Percentiles rank a stretch among this genome's conserved stretches.
Conservation (phyloP, 2,329 filamentous ascomycete genomes). For the Colletotrichum shisoi region DNA sequence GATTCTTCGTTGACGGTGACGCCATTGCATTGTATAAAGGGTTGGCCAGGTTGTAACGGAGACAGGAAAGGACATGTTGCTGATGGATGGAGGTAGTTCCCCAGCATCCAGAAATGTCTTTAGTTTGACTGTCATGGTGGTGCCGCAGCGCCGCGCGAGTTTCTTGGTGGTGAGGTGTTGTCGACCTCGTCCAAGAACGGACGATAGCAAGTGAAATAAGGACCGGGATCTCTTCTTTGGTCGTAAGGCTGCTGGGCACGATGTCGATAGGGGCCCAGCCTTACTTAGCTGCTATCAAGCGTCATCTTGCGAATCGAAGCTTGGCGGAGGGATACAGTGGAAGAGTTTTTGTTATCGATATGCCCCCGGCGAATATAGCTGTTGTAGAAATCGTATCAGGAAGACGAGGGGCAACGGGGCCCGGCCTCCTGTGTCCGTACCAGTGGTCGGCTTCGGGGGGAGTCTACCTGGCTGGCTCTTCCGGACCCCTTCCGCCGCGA, state of each 20-base stretch:
- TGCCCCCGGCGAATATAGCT: not conserved
- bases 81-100: conserved; percentile 8
- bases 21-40: conserved; percentile 21
- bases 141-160: conserved; percentile 1
- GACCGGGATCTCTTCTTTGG: conserved; percentile 13
- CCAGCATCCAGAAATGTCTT: conserved; percentile 7
- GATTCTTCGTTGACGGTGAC: conserved; percentile 17
- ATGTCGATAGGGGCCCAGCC: not conserved
- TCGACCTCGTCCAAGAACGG: conserved; percentile 10
- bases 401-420: not conserved
- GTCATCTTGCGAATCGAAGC: too few relatives aligned
- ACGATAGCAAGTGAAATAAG: conserved; percentile 9
- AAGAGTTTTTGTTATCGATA: too few relatives aligned
- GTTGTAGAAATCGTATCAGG: not conserved
- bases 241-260: conserved; percentile 22
- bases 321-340: not conserved
- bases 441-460: too few relatives aligned
- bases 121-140: not conserved
- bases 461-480: not conserved
- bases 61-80: not conserved
- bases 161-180: conserved; percentile 13
- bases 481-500: conserved; percentile 4
- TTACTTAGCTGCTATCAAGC: not conserved
- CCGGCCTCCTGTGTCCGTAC: too few relatives aligned
- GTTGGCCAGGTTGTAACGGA: not conserved